Evolutionary conservation across 2,329 filamentous ascomycete species (phyloP).

Genomic region (Aspergillus arachidicola): DNA sequence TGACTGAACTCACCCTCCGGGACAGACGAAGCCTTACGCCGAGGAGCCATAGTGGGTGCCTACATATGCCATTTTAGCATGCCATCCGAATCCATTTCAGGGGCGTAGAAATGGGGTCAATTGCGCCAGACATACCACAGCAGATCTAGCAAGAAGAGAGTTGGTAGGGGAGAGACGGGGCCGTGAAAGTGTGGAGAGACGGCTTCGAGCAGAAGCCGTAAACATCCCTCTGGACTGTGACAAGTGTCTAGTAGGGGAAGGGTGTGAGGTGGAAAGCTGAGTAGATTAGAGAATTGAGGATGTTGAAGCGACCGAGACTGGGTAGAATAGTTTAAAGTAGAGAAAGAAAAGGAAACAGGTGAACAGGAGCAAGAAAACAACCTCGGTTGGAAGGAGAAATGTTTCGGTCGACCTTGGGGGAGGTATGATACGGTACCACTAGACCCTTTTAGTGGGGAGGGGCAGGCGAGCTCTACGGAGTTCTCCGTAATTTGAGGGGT

Average conservation of each 20-base stretch:
- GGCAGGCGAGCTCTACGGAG: background rate
- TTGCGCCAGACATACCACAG: conserved; percentile 30
- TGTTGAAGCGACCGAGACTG: conserved; percentile 13
- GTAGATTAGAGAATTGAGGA: conserved; percentile 12
- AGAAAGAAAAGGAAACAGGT: conserved; percentile 8
- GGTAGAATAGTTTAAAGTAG: conserved; percentile 13
- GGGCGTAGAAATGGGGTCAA: background rate
- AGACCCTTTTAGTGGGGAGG: background rate
- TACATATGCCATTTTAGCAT: conserved; percentile 15
- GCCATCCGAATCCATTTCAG: background rate
- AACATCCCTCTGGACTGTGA: conserved; percentile 43
- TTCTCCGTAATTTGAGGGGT: background rate
- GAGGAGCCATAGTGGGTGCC: conserved; percentile 44
- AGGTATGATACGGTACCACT: conserved; percentile 11
- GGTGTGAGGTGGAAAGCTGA: conserved; percentile 9
- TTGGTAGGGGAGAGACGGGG: conserved; percentile 38
- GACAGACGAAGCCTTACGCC: conserved; percentile 48
- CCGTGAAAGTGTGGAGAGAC: conserved; percentile 45
- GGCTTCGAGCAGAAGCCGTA: conserved; percentile 46
- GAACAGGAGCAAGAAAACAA: conserved; percentile 13
- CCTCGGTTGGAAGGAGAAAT: conserved; percentile 23
- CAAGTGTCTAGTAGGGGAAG: conserved; percentile 12
- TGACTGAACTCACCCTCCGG: conserved; percentile 46
- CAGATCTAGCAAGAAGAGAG: conserved; percentile 37
- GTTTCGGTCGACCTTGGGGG: conserved; percentile 12